Evolutionary conservation across 208 protist genomes (phyloP).

Genomic region (Wallacemonas sp.): DNA sequence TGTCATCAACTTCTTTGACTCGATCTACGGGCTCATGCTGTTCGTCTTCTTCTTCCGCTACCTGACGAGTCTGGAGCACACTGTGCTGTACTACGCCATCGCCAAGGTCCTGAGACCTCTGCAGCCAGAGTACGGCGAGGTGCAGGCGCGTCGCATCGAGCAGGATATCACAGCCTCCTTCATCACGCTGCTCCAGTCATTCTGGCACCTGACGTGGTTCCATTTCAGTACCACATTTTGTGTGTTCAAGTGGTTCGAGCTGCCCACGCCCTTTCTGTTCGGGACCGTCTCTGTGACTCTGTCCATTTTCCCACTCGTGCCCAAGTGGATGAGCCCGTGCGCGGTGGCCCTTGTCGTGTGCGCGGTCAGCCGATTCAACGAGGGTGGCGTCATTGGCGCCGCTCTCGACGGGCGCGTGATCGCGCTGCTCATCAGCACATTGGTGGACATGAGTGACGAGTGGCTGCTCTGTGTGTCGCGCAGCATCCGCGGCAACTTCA

Average conservation of each 20-base stretch:
- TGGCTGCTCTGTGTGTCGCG: conserved; percentile 68
- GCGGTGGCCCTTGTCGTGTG: conserved; percentile 26
- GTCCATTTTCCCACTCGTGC: conserved; percentile 61
- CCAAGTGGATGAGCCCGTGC: conserved; percentile 56
- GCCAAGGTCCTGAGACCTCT: conserved; percentile 51
- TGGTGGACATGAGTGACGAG: conserved; percentile 50
- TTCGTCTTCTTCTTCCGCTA: conserved; percentile 60
- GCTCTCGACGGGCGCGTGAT: conserved; percentile 21
- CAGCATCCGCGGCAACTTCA: conserved; percentile 31
- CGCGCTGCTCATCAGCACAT: conserved; percentile 27
- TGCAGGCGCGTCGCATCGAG: conserved; percentile 61
- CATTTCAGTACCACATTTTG: conserved; percentile 71
- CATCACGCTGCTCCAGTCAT: conserved; percentile 60
- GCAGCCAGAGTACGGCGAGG: conserved; percentile 42
- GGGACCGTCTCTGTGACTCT: conserved; percentile 45
- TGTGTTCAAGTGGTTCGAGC: conserved; percentile 36
- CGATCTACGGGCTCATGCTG: conserved; percentile 55
- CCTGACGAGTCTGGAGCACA: conserved; percentile 64
- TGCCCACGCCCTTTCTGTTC: conserved; percentile 48
- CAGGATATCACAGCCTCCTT: conserved; percentile 64
- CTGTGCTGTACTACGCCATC: conserved; percentile 70
- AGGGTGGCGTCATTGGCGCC: conserved; percentile 9
- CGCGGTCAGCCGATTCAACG: neutral
- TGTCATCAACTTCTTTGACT: conserved; percentile 57
- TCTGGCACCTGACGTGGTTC: conserved; percentile 76